Evolutionary conservation across 371 early-diverging fungal species (phyloP).

Genomic region (Syncephalastrum sp.): DNA sequence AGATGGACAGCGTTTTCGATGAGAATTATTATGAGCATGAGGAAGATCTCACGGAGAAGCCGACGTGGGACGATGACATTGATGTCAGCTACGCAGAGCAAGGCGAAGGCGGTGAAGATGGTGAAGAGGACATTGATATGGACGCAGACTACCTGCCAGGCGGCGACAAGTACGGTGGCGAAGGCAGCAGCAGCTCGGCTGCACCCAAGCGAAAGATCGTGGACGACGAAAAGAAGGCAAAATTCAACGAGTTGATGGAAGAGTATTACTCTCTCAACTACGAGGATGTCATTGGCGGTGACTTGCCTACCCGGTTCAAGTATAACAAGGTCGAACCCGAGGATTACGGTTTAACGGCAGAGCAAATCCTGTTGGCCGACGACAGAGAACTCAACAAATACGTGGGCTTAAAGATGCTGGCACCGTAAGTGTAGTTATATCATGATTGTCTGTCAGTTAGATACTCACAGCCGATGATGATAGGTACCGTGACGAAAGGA

Average conservation of each 20-base stretch:
- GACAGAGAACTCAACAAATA: conserved; percentile 86
- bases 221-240: conserved; percentile 18
- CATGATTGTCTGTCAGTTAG: not conserved
- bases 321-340: conserved; percentile 79
- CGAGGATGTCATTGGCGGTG: conserved; percentile 92
- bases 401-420: conserved; percentile 83
- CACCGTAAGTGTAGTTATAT: conserved; percentile 65
- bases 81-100: conserved; percentile 24
- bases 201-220: conserved; percentile 27
- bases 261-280: conserved; percentile 91
- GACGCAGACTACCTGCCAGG: conserved; percentile 87
- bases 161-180: conserved; percentile 49
- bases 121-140: conserved; percentile 73
- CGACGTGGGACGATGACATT: conserved; percentile 85
- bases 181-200: too few species aligned
- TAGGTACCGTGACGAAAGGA: conserved; percentile 15
- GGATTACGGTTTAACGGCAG: conserved; percentile 74
- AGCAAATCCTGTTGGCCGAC: conserved; percentile 88
- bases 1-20: conserved; percentile 80
- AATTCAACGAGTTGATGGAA: conserved; percentile 68
- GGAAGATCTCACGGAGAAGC: conserved; percentile 60
- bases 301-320: conserved; percentile 86
- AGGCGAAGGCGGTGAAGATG: conserved; percentile 21
- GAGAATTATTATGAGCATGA: conserved; percentile 66
- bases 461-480: not conserved